Conservation (phyloP, 2,329 filamentous ascomycete genomes). For the Verticillium dahliae region DNA sequence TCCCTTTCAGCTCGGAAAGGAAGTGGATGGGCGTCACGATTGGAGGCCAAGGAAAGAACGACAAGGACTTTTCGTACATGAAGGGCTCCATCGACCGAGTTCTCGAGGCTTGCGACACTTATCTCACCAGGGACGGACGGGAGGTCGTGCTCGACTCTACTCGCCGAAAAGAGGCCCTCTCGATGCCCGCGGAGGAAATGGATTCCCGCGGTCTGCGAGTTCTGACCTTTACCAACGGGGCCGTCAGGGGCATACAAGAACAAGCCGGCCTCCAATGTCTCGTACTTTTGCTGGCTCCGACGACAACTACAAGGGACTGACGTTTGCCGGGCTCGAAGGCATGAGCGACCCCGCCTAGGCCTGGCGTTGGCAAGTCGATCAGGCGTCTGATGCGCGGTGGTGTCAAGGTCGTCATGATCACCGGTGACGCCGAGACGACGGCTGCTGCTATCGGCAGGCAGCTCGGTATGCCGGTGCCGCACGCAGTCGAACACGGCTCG, state of each 20-base stretch:
- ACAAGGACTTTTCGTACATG: conserved; percentile 82
- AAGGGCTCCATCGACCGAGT: conserved; percentile 91
- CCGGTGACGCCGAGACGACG: conserved; percentile 90
- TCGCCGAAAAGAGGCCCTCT: conserved; percentile 67
- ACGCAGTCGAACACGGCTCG: conserved; percentile 41
- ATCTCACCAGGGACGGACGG: conserved; percentile 76
- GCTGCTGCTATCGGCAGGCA: conserved; percentile 90
- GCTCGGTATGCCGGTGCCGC: conserved; percentile 81
- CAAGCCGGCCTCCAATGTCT: background rate
- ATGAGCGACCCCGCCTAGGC: conserved; percentile 96
- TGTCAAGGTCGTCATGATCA: conserved; percentile 98
- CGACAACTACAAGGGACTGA: conserved; percentile 73
- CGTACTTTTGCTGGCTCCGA: conserved; percentile 15
- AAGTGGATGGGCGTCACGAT: conserved; percentile 99
- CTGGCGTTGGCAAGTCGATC: conserved; percentile 85
- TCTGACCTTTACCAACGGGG: conserved; percentile 85
- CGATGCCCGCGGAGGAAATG: conserved; percentile 78
- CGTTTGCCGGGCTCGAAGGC: conserved; percentile 86
- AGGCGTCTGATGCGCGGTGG: conserved; percentile 85
- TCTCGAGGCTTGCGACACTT: conserved; percentile 81
- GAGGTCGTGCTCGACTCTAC: conserved; percentile 79
- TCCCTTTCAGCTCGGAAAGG: conserved; percentile 91
- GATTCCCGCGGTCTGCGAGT: conserved; percentile 85
- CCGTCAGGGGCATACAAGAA: conserved; percentile 39
- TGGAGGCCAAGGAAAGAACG: conserved; percentile 46